A percentile compares a stretch with the other conserved stretches of the same genome.
Evolutionary conservation across 805 yeast species (phyloP).

Genomic region (Blastobotrys attinorum): DNA sequence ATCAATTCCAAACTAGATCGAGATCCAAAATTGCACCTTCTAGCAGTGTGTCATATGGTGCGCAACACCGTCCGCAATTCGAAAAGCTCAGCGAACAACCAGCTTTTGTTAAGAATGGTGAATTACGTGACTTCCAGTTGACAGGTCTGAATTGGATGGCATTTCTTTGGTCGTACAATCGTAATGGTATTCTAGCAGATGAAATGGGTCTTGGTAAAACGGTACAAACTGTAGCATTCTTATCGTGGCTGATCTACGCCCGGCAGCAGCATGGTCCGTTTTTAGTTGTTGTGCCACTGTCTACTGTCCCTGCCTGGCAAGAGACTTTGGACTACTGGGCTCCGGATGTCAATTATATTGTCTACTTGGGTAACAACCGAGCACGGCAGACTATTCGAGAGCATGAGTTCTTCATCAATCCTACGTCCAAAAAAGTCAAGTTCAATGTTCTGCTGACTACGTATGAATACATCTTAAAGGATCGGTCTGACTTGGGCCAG

Average conservation of each 20-base stretch:
- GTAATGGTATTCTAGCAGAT: slow-evolving; percentile 95
- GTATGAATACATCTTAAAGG: slow-evolving; percentile 92
- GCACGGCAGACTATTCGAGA: slow-evolving; percentile 78
- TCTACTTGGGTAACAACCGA: slow-evolving; percentile 85
- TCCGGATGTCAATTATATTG: slow-evolving; percentile 88
- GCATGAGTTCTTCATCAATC: slow-evolving; percentile 64
- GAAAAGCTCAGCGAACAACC: slow-evolving; percentile 87
- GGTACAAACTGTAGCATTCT: slow-evolving; percentile 89
- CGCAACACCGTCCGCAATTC: slow-evolving; percentile 67
- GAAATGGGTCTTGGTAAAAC: slow-evolving; percentile 99
- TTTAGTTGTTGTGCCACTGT: slow-evolving; percentile 88
- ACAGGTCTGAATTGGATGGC: slow-evolving; percentile 99
- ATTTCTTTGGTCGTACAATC: slow-evolving; percentile 93
- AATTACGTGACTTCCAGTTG: slow-evolving; percentile 91
- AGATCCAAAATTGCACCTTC: slow-evolving; percentile 81
- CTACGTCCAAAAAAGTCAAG: slow-evolving; percentile 58
- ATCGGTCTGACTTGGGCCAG: slow-evolving; percentile 67
- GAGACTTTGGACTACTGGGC: slow-evolving; percentile 98
- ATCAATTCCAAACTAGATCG: slow-evolving; percentile 69
- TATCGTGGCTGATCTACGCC: slow-evolving; percentile 91
- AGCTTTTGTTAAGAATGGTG: slow-evolving; percentile 79
- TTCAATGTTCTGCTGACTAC: slow-evolving; percentile 92
- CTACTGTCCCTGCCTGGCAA: slow-evolving; percentile 98
- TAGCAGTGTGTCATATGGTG: slow-evolving; percentile 67
- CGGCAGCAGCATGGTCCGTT: slow-evolving; percentile 98